Evolutionary conservation across 2,329 filamentous ascomycete species (phyloP).

Genomic region (Ceratocystis cacaofunesta): DNA sequence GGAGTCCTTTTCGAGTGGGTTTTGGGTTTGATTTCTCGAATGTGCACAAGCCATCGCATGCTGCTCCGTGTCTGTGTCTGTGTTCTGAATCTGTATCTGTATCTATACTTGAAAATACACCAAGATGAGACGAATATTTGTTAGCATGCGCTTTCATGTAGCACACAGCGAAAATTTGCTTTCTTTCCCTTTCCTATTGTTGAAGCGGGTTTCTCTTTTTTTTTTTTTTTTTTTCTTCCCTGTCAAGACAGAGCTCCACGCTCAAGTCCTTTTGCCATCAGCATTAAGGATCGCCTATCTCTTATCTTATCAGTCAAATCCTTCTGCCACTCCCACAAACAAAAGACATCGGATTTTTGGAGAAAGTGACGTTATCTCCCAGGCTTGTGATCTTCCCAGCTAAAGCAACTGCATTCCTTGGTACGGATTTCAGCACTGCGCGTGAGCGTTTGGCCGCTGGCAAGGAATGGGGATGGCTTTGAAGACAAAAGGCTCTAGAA

Average conservation of each 20-base stretch:
- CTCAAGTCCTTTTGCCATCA: not conserved
- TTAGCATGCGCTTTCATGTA: not conserved
- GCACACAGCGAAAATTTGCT: not conserved
- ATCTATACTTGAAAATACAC: not conserved
- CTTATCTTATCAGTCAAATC: not conserved
- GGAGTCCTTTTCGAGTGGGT: not conserved
- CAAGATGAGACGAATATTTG: not conserved
- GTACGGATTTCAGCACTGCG: too few species aligned
- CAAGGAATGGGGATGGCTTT: not conserved
- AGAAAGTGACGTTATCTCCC: not conserved
- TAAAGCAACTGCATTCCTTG: not conserved
- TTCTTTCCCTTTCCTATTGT: not conserved
- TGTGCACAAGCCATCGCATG: not conserved
- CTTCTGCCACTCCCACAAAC: conserved; percentile 1
- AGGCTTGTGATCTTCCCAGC: not conserved
- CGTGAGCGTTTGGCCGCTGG: too few species aligned
- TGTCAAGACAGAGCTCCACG: not conserved
- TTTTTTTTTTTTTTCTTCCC: too few species aligned
- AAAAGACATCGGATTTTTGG: not conserved
- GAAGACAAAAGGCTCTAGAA: not conserved
- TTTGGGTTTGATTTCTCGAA: not conserved
- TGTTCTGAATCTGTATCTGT: too few species aligned
- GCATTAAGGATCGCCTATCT: not conserved
- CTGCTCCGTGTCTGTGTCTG: not conserved
- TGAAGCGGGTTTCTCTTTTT: not conserved